These are phyloP conservation scores for Calocera cornea DNA, from an alignment of 768 basidiomycete genomes.

Conservation along the genomic window DNA sequence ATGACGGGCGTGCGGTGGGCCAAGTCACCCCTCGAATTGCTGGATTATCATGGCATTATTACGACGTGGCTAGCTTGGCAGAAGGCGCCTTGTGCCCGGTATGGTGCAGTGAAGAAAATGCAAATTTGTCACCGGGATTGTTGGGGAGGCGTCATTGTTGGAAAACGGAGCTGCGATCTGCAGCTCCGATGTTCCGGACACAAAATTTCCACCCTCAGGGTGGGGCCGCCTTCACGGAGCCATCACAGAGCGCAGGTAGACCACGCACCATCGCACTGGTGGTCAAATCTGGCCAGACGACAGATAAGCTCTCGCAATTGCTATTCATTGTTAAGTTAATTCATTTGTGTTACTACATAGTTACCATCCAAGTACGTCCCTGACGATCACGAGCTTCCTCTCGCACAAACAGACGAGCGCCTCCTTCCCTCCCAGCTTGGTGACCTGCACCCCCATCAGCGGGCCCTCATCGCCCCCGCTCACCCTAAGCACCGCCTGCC, in stretches of 20 bases:
- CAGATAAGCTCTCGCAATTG: neutral
- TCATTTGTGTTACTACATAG: no score
- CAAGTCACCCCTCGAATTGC: neutral
- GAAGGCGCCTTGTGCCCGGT: neutral
- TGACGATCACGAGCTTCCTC: constrained; percentile 52
- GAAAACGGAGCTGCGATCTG: neutral
- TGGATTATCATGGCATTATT: neutral
- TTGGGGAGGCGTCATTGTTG: neutral
- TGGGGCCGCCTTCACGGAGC: no score
- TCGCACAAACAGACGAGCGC: constrained; percentile 65
- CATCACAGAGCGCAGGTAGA: no score
- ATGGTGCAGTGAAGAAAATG: no score
- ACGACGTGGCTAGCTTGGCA: no score
- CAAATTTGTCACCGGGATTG: neutral
- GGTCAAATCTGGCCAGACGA: neutral
- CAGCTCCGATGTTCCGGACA: constrained; percentile 1
- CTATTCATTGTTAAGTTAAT: neutral
- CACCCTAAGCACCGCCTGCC: constrained; percentile 69
- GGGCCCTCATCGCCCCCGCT: constrained; percentile 58
- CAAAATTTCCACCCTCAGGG: constrained; percentile 1
- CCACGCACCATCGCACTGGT: no score
- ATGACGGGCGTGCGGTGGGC: no score
- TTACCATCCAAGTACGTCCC: constrained; percentile 11
- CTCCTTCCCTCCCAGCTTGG: constrained; percentile 27
- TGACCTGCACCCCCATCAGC: constrained; percentile 57